Evolutionary conservation across 306 rosid genomes (phyloP), one percentile per base, ranked within the genome.

Genomic region (Quercus gilva): DNA sequence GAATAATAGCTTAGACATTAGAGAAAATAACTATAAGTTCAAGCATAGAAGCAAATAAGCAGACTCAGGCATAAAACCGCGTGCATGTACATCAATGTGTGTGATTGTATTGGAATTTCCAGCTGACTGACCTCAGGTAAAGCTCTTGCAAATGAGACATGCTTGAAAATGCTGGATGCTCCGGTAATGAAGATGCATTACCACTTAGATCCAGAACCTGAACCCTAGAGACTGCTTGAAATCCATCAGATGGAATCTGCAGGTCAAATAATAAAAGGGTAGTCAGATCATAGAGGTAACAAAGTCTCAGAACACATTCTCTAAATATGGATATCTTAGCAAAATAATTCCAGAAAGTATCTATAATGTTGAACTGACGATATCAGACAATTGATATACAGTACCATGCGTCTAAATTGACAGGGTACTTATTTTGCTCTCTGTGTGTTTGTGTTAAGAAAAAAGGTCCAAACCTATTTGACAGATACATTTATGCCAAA

Each of bases 211-310:
- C 93, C 73, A 92, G 88, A 86, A 91, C 80, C 86, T 88, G 95
- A 84, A 94, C 91, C 88, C 67, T 84, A 64, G 97, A 90, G 75
- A 86, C 86, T 28, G 82, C 90, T 86, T 91, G 88, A 83, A 91
- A 91, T 75, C 97, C 95, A 87, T 89, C 88, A 33, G 85, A 83
- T 80, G 97, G 97, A 84, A 94, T 91, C 99, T 94, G 79, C 84
- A 55, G 13, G 80, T 75, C 71, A 71, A 73, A 57, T 43, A 80
- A 58, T 18, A 57, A 78, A 72, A 58, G 76, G 55, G 82, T 69
- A 78, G 68, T 82, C 57, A 78, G 75, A 83, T 69, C 65, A 73
- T 26, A 76, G 76, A 80, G 64, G n/a, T 45, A 35, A 77, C 74
- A 73, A 51, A 74, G 63, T 37, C 41, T 77, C 53, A 69, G 15